A percentile compares a stretch with the other conserved stretches of the same genome.
phyloP scores from a whole-genome alignment of 192 early-diverging fungal species.

The Allomyces macrogynus region DNA sequence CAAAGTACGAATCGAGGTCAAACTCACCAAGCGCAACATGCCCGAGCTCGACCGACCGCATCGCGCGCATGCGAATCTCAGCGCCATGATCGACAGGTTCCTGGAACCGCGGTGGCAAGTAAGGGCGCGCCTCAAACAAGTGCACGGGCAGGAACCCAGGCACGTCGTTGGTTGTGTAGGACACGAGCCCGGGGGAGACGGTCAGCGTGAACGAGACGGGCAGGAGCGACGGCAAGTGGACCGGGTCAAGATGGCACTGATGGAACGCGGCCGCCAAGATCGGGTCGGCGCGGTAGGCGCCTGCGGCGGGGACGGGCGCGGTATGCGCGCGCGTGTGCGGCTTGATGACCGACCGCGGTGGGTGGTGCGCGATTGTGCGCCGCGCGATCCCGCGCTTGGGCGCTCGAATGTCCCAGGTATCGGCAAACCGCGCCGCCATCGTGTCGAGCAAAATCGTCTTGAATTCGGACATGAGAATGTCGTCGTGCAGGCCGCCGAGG shows the following conservation, averaged over 20 bases:
- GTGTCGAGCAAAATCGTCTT: neutral
- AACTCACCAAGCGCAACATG: neutral
- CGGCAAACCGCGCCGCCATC: neutral
- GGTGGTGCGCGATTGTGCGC: neutral
- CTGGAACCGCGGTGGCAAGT: neutral
- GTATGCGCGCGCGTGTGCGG: no score
- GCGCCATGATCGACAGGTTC: neutral
- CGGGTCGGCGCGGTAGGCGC: neutral
- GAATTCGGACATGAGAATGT: neutral
- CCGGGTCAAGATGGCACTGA: neutral
- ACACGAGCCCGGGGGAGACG: neutral
- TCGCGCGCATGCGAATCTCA: neutral
- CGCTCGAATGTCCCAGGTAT: neutral
- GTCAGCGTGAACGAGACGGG: neutral
- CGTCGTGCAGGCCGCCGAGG: neutral
- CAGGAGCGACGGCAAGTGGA: neutral
- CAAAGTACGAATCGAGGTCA: neutral
- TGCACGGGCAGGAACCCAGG: neutral
- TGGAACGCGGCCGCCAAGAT: neutral
- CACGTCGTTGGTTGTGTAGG: neutral
- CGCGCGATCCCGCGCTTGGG: neutral
- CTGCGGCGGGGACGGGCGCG: no score
- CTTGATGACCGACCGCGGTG: neutral
- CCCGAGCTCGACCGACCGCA: neutral
- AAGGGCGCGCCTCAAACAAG: neutral